A percentile compares a stretch with the other conserved stretches of the same genome.
phyloP scores from a whole-genome alignment of 2,329 filamentous ascomycete species.

The Cercospora sojina region DNA sequence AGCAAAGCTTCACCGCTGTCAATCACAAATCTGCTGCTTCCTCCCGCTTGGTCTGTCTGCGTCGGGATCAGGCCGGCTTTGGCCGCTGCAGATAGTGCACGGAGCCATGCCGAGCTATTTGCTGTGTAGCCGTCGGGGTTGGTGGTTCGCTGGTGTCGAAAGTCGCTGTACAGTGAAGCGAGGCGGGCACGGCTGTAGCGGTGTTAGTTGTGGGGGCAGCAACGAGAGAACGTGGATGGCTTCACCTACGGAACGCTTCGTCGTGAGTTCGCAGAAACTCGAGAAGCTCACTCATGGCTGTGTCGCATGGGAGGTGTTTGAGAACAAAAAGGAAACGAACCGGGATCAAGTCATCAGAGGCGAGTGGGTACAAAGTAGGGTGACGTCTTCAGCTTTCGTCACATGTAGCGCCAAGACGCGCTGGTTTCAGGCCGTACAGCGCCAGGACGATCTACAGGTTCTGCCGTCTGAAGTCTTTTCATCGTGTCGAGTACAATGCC shows the following conservation, averaged over 20 bases:
- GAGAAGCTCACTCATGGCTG: constrained; percentile 53
- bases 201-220: constrained; percentile 14
- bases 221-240: constrained; percentile 15
- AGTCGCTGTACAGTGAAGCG: constrained; percentile 85
- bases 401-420: constrained; percentile 4
- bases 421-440: background rate
- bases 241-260: constrained; percentile 49
- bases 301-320: background rate
- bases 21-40: constrained; percentile 52
- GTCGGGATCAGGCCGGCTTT: constrained; percentile 60
- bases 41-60: constrained; percentile 33
- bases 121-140: constrained; percentile 85
- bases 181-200: constrained; percentile 63
- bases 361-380: background rate
- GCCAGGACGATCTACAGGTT: background rate
- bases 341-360: background rate
- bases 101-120: constrained; percentile 77
- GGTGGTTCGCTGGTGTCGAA: constrained; percentile 67
- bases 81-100: constrained; percentile 68
- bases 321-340: background rate
- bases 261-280: constrained; percentile 57
- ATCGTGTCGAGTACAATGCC: background rate
- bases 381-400: constrained; percentile 6
- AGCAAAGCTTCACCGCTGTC: constrained; percentile 62
- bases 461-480: background rate